Evolutionary conservation across 1,284 basidiomycete species (phyloP), one percentile per base, ranked within the genome.

Genomic region (Lentinus polychrous): DNA sequence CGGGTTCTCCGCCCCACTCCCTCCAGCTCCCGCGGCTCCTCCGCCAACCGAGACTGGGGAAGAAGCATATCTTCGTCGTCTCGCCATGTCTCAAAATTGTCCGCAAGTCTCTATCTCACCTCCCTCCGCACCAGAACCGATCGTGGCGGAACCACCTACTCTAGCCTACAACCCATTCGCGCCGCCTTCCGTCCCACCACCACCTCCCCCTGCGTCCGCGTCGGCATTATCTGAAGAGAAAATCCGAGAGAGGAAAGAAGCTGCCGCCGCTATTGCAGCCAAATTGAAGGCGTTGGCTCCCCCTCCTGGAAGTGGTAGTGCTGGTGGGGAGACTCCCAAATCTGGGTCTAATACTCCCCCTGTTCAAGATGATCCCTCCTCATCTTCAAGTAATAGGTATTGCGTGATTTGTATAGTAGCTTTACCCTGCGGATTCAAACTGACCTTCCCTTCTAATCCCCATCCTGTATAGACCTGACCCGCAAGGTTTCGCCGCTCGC

Each of bases 211-310:
- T 69, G 17, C 56, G 60, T 38, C 52, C 7, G 48, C 57, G 2
- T 52, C 55, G 0, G 42, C 65, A 1, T 63, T 81, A 15, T 62
- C 68, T 10, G 81, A 86, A 52, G 84, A 82, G 15, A 64, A 66
- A 27, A 58, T 79, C 0, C 70, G 73, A 46, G 71, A 70, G 37
- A 84, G 76, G 57, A 78, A 78, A 20, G 83, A 86, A 52, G 83
- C 86, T 10, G 90, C 90, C 0, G 87, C 85, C 24, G 87, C 84
- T 23, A 86, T 94, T 42, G 88, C 91, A 7, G 85, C 86, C 0
- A 80, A 72, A 51, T 67, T 90, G 15, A 71, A 76, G 34, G 80
- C 85, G 3, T 65, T 85, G 14, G 81, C 71, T 17, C 71, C 70
- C 10, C 58, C 66, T 11, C 62, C 67, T n/a, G 60, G 59, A 14